A percentile compares a stretch with the other conserved stretches of the same genome.
Evolutionary conservation across 2,329 filamentous ascomycete genomes (phyloP).

Genomic region (Ceratocystis cubensis): DNA sequence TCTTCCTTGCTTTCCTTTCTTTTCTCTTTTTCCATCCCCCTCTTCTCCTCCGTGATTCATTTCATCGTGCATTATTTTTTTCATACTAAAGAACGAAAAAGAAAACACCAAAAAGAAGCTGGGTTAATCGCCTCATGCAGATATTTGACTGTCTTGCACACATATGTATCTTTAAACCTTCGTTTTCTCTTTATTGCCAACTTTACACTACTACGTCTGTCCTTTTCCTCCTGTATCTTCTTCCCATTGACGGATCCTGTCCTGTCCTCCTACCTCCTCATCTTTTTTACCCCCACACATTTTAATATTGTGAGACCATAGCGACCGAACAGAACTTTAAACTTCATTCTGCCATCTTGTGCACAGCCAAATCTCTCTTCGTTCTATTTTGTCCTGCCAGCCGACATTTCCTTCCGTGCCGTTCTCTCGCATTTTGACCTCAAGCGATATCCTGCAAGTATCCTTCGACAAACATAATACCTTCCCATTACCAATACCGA

Average conservation of each 20-base stretch:
- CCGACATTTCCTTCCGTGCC: not conserved
- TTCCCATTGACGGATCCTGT: not conserved
- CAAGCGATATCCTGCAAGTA: not conserved
- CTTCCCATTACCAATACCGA: not conserved
- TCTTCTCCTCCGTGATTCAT: not conserved
- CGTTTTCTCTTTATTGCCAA: not conserved
- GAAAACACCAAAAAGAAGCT: not conserved
- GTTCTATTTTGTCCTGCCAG: not conserved
- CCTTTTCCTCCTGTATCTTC: not conserved
- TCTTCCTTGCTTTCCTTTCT: not conserved
- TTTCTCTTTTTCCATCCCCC: not conserved
- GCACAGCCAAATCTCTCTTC: not conserved
- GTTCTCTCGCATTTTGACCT: not conserved
- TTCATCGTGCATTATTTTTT: not conserved
- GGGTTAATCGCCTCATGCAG: not conserved
- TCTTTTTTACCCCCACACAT: not conserved
- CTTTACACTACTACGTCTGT: not conserved
- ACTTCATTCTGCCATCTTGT: not conserved
- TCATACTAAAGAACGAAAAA: not conserved
- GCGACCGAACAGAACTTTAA: constrained; percentile 1
- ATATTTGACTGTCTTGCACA: not conserved
- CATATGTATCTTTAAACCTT: not conserved
- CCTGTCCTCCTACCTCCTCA: not conserved
- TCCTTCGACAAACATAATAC: not conserved
- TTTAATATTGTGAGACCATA: constrained; percentile 4